Evolutionary conservation across 352 stramenopile genomes (phyloP).

Genomic region (Pythium utonaiense): DNA sequence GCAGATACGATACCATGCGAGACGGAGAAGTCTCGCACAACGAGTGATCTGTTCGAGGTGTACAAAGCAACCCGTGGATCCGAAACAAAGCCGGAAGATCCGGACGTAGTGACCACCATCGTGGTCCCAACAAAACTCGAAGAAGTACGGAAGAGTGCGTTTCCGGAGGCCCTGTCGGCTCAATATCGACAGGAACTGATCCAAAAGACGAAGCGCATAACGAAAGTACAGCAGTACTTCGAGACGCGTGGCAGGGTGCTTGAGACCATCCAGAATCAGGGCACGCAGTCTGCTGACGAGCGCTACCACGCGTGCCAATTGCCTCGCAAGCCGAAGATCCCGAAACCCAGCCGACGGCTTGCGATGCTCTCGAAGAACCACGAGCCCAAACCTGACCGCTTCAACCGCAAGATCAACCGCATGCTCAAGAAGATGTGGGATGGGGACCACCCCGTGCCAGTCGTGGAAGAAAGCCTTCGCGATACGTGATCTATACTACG

Average conservation of each 20-base stretch:
- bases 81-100: neutral
- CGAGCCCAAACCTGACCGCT: slow-evolving; percentile 55
- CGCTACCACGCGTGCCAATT: slow-evolving; percentile 8
- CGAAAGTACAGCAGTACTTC: slow-evolving; percentile 49
- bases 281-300: slow-evolving; percentile 21
- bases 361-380: slow-evolving; percentile 37
- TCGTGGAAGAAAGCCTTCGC: slow-evolving; percentile 75
- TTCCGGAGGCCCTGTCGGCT: slow-evolving; percentile 41
- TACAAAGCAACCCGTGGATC: neutral
- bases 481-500: slow-evolving; percentile 33
- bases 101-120: neutral
- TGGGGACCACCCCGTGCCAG: slow-evolving; percentile 57
- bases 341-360: slow-evolving; percentile 40
- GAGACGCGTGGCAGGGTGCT: slow-evolving; percentile 46
- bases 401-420: slow-evolving; percentile 81
- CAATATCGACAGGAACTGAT: slow-evolving; percentile 62
- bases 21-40: neutral
- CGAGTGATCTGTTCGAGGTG: slow-evolving; percentile 10
- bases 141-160: slow-evolving; percentile 49
- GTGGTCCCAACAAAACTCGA: slow-evolving; percentile 11
- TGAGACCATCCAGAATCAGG: slow-evolving; percentile 34
- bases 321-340: slow-evolving; percentile 68
- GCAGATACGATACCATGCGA: neutral
- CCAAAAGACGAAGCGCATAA: slow-evolving; percentile 44
- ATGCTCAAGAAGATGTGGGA: slow-evolving; percentile 68